Conservation (phyloP, 2,329 filamentous ascomycete genomes). For the Sordariomycetes sp. region DNA sequence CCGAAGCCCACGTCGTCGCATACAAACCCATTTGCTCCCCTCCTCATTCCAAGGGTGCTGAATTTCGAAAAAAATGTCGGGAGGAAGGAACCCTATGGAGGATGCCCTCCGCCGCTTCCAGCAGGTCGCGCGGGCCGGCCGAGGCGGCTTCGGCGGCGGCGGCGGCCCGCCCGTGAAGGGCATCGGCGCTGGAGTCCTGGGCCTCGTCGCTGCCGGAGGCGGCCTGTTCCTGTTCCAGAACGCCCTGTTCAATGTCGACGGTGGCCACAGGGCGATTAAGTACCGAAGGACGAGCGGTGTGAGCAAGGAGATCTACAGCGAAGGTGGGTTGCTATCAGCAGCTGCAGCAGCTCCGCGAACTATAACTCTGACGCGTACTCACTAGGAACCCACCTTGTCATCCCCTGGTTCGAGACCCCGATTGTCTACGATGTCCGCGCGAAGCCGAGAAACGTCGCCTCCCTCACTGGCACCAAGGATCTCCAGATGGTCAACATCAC, state of each 20-base stretch:
- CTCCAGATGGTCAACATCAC: constrained; percentile 99
- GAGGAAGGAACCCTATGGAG: constrained; percentile 24
- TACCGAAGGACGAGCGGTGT: constrained; percentile 89
- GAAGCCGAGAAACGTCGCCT: constrained; percentile 91
- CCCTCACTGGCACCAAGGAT: constrained; percentile 96
- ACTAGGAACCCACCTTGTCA: constrained; percentile 79
- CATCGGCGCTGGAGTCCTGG: constrained; percentile 24
- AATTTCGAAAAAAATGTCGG: constrained; percentile 2
- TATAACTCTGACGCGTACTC: constrained; percentile 4
- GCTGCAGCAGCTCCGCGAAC: constrained; percentile 2
- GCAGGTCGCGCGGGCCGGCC: constrained; percentile 27
- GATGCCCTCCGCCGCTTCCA: constrained; percentile 37
- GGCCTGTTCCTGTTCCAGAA: constrained; percentile 40
- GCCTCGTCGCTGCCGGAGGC: constrained; percentile 26
- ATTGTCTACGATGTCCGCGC: constrained; percentile 96
- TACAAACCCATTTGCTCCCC: not conserved
- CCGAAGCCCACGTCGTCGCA: not conserved
- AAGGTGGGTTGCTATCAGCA: constrained; percentile 46
- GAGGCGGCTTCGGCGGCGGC: constrained; percentile 26
- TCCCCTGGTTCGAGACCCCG: constrained; percentile 96
- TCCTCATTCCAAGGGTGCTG: not conserved
- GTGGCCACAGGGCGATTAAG: constrained; percentile 98
- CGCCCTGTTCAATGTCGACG: constrained; percentile 73
- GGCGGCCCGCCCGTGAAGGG: constrained; percentile 27
- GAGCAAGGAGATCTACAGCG: constrained; percentile 86